Base-by-base conservation (phyloP, 2,329 filamentous ascomycete genomes). In the Exophiala sp. region DNA sequence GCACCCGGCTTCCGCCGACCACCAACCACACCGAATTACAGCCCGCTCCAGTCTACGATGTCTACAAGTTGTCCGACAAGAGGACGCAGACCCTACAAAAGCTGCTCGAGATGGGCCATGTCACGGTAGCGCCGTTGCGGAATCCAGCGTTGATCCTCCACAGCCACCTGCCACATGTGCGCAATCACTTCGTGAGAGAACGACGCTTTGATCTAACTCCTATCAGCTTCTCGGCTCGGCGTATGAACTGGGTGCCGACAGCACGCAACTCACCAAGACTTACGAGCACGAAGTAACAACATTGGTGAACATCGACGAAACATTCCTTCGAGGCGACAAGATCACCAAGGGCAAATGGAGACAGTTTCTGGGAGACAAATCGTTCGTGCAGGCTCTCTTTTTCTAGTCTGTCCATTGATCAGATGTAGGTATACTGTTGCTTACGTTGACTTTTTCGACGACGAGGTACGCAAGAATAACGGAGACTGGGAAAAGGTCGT, bases 401-500 rank as follows among this genome's bases (percentile, higher is more conserved):
- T 9, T n/a, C 33, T 35, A 9, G 33, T 35, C 33, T n/a, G n/a
- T 35, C 33, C 9, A 35, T 2, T 35, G 9, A n/a, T 35, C 33
- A 35, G 14, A 10, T 14, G 14, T 14, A 51, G 50, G 32, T 54
- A 60, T 43, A 58, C 59, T 6, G 45, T 55, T 18, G 55, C 58
- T 2, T 60, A 46, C 35, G 57, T 58, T 2, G 44, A 61, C 24
- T 61, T 52, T 35, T 62, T 60, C 36, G 59, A 62, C 29, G 55
- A 62, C 10, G 52, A 62, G 35, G 20, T 62, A 2, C 39, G 41
- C 2, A 52, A 52, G 21, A 34, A 35, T 16, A 40, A 52, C 16
- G 52, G 58, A 1, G 58, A 62, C 35, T 62, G 59, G 59, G 54
- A 62, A 36, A 52, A 60, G 12, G 58, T 61, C 2, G 47, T 62